Conservation (phyloP, 2,329 filamentous ascomycete genomes). For the Penicillium brasilianum region DNA sequence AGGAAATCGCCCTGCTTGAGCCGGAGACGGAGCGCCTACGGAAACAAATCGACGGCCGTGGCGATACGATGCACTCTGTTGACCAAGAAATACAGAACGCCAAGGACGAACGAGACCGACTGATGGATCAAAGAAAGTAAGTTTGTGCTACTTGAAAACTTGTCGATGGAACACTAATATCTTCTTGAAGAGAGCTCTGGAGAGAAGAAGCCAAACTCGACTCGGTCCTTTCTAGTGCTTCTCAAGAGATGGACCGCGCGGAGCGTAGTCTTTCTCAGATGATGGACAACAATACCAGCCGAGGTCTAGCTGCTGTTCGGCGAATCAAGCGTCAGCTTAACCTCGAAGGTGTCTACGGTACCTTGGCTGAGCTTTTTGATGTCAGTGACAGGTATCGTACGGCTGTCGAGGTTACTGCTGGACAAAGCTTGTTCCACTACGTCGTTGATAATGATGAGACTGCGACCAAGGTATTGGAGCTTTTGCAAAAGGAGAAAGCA, state of each 20-base stretch:
- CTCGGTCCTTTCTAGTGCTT: constrained; percentile 74
- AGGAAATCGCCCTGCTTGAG: constrained; percentile 73
- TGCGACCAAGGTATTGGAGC: constrained; percentile 78
- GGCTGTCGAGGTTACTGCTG: constrained; percentile 90
- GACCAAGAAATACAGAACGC: constrained; percentile 76
- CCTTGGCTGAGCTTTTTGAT: constrained; percentile 88
- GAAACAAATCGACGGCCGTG: constrained; percentile 76
- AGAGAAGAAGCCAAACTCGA: constrained; percentile 88
- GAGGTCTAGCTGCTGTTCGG: constrained; percentile 84
- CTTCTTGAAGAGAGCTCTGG: constrained; percentile 64
- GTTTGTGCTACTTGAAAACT: constrained; percentile 17
- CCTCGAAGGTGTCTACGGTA: constrained; percentile 87
- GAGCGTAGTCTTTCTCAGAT: constrained; percentile 79
- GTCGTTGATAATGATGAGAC: constrained; percentile 92
- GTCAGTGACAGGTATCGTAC: constrained; percentile 84
- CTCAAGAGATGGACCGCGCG: constrained; percentile 75
- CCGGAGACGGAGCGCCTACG: constrained; percentile 72
- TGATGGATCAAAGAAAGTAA: constrained; percentile 82
- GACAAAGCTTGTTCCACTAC: constrained; percentile 91
- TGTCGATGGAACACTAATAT: constrained; percentile 13
- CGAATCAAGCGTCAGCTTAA: constrained; percentile 79
- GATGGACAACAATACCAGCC: constrained; percentile 87
- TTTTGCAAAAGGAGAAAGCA: constrained; percentile 76
- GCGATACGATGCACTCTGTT: constrained; percentile 72
- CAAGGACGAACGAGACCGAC: constrained; percentile 75